These are phyloP conservation scores for Phylloporus arenicola DNA, from an alignment of 768 basidiomycete species.

Conservation along the genomic window DNA sequence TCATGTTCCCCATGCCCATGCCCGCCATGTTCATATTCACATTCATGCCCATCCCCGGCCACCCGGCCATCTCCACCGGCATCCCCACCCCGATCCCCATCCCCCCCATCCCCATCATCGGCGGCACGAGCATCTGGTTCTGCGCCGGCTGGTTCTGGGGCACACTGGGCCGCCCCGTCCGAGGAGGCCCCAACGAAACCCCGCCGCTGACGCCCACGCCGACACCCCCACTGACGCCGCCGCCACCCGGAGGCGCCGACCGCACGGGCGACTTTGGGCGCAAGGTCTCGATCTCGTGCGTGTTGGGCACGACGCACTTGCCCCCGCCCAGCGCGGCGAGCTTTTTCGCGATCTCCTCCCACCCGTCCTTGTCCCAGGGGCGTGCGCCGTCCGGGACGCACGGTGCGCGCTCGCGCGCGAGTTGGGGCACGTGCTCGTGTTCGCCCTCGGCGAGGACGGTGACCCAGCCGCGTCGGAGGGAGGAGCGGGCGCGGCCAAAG, in stretches of 20 bases:
- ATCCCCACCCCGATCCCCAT: slow-evolving; percentile 36
- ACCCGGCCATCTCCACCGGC: slow-evolving; percentile 31
- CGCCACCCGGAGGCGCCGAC: slow-evolving; percentile 25
- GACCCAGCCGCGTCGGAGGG: slow-evolving; percentile 85
- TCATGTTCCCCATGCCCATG: slow-evolving; percentile 38
- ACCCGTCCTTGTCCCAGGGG: slow-evolving; percentile 56
- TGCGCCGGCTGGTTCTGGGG: slow-evolving; percentile 14
- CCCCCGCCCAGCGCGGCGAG: slow-evolving; percentile 42
- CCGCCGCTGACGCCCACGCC: slow-evolving; percentile 21
- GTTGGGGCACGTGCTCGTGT: slow-evolving; percentile 44
- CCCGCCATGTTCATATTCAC: slow-evolving; percentile 35
- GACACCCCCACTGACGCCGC: slow-evolving; percentile 21
- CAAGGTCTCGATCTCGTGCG: slow-evolving; percentile 75
- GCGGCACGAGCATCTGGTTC: slow-evolving; percentile 32
- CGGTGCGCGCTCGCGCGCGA: slow-evolving; percentile 26
- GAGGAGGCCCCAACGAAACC: slow-evolving; percentile 12
- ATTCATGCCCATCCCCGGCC: slow-evolving; percentile 35
- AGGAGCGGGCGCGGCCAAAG: slow-evolving; percentile 66
- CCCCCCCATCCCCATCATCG: slow-evolving; percentile 36
- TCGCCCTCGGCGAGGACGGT: slow-evolving; percentile 70
- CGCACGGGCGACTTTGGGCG: slow-evolving; percentile 81
- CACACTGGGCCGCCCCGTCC: slow-evolving; percentile 14
- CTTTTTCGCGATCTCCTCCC: slow-evolving; percentile 59
- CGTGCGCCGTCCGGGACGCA: slow-evolving; percentile 27
- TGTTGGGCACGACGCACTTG: slow-evolving; percentile 64